Evolutionary conservation across 208 protist genomes (phyloP).

Genomic region (Angomonas ambiguus): DNA sequence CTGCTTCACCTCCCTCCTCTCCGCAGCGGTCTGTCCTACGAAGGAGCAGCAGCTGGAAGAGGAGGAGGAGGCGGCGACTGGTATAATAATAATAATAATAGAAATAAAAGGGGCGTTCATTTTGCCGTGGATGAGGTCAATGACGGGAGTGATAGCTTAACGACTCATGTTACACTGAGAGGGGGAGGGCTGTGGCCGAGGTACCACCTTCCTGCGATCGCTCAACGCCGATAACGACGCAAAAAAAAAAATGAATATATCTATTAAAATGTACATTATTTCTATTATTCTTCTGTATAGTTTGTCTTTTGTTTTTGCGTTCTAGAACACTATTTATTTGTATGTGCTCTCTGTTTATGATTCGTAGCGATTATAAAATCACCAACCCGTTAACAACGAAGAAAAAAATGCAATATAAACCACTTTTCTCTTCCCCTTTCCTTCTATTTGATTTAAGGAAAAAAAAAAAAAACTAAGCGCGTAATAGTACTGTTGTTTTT

Average conservation of each 20-base stretch:
- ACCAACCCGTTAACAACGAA: not conserved
- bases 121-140: not conserved
- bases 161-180: not conserved
- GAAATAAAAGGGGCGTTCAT: not conserved
- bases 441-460: not conserved
- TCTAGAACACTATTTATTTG: conserved; percentile 4
- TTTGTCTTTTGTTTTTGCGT: not conserved
- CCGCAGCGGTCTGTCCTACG: not conserved
- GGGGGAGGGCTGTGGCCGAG: not conserved
- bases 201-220: not conserved
- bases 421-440: not conserved
- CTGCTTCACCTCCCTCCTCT: not conserved
- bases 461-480: too few species aligned
- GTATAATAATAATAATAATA: too few species aligned
- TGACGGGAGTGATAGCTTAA: not conserved
- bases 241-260: not conserved
- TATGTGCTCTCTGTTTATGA: not conserved
- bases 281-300: not conserved
- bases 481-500: too few species aligned
- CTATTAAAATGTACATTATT: not conserved
- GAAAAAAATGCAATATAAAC: too few species aligned
- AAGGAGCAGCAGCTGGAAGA: not conserved
- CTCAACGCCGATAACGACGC: not conserved
- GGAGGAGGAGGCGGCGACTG: too few species aligned
- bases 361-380: not conserved